Percentiles rank a stretch among this genome's conserved stretches.
Evolutionary conservation across 1,139 yeast species (phyloP).

Genomic region (Taphrina confusa): DNA sequence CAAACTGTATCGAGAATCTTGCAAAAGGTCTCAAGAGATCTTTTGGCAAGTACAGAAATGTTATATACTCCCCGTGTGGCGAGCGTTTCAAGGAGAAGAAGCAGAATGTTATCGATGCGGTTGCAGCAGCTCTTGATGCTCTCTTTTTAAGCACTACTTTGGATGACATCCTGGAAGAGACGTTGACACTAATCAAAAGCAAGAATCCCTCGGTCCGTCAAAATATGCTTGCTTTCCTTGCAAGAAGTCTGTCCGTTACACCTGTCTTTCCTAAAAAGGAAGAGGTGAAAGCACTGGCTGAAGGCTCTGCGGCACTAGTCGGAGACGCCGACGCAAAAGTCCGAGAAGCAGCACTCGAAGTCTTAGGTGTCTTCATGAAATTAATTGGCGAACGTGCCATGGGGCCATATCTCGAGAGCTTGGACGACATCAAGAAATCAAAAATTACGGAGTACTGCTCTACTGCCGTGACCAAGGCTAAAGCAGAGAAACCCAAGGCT

Average conservation of each 20-base stretch:
- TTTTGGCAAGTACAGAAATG: conserved; percentile 58
- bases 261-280: conserved; percentile 53
- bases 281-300: conserved; percentile 63
- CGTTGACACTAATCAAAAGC: conserved; percentile 60
- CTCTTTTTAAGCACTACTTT: conserved; percentile 54
- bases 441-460: conserved; percentile 66
- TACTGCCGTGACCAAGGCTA: conserved; percentile 58
- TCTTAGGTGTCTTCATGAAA: conserved; percentile 80
- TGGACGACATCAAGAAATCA: conserved; percentile 68
- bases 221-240: conserved; percentile 65
- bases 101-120: conserved; percentile 69
- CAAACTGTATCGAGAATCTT: conserved; percentile 63
- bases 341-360: conserved; percentile 74
- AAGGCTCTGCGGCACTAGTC: conserved; percentile 60
- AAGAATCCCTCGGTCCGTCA: conserved; percentile 83
- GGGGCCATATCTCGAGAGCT: conserved; percentile 59
- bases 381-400: conserved; percentile 74
- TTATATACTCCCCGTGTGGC: conserved; percentile 63
- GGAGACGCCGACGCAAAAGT: conserved; percentile 84
- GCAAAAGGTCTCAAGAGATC: conserved; percentile 65
- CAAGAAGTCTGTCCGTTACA: conserved; percentile 62
- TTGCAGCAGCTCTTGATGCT: conserved; percentile 65
- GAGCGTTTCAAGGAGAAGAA: conserved; percentile 91
- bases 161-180: conserved; percentile 64
- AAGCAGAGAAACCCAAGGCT: conserved; percentile 42